phyloP scores from a whole-genome alignment of 139 green algal species.

The Coccomyxa sp. region DNA sequence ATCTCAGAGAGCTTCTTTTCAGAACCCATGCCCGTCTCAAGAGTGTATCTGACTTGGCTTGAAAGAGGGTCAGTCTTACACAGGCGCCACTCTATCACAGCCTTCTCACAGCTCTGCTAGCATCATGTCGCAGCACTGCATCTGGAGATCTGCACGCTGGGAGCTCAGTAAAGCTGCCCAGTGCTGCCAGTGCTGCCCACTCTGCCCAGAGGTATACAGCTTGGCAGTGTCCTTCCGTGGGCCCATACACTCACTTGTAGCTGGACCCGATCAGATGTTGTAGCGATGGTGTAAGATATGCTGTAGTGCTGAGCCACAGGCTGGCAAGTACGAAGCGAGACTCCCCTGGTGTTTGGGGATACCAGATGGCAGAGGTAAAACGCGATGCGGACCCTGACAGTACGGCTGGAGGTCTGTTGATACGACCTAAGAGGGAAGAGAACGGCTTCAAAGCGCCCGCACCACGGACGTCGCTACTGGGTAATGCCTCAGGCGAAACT shows the following conservation, averaged over 20 bases:
- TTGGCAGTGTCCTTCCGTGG: too few species aligned
- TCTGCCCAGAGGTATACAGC: too few species aligned
- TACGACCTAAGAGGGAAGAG: conserved; percentile 18
- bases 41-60: background rate
- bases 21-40: conserved; percentile 7
- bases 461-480: conserved; percentile 61
- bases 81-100: background rate
- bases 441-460: conserved; percentile 70
- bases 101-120: background rate
- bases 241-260: background rate
- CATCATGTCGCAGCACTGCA: background rate
- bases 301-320: background rate
- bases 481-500: conserved; percentile 19
- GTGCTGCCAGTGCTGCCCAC: too few species aligned
- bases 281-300: background rate
- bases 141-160: background rate
- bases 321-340: background rate
- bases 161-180: background rate
- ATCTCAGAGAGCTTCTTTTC: conserved; percentile 27
- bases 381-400: too few species aligned
- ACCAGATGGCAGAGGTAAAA: background rate
- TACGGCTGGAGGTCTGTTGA: background rate
- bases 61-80: background rate
- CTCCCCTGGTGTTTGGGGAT: background rate
- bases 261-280: background rate